Evolutionary conservation across 1,139 yeast genomes (phyloP).

Genomic region (Zygosaccharomyces sapae): DNA sequence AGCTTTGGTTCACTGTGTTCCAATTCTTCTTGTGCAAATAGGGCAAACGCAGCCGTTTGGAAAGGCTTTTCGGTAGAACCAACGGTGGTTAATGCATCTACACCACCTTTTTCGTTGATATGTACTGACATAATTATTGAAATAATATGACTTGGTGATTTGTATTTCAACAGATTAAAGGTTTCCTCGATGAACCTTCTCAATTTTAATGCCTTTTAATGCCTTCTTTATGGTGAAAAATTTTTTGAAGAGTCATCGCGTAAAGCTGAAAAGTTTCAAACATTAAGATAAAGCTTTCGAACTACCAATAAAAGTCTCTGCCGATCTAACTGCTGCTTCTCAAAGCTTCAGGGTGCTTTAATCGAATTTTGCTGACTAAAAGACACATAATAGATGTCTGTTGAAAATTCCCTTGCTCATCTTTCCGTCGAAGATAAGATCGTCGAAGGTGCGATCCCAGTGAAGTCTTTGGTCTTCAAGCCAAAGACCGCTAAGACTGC

Average conservation of each 20-base stretch:
- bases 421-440: constrained; percentile 49
- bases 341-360: neutral
- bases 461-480: constrained; percentile 80
- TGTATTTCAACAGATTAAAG: neutral
- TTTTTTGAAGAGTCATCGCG: constrained; percentile 7
- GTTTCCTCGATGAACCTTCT: constrained; percentile 1
- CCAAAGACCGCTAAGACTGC: constrained; percentile 87
- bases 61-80: constrained; percentile 72
- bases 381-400: constrained; percentile 43
- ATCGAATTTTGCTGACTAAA: neutral
- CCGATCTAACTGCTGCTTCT: neutral
- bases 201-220: constrained; percentile 1
- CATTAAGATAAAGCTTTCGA: neutral
- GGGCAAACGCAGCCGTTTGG: constrained; percentile 80
- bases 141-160: neutral
- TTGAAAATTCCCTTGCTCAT: constrained; percentile 57
- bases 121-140: constrained; percentile 40
- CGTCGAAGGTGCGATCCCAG: constrained; percentile 44
- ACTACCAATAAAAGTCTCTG: neutral
- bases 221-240: constrained; percentile 1
- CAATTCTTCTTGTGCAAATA: constrained; percentile 40
- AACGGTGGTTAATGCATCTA: constrained; percentile 49
- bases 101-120: constrained; percentile 70
- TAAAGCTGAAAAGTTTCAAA: constrained; percentile 5
- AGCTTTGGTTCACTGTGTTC: constrained; percentile 52